phyloP scores from a whole-genome alignment of 179 eudicot species.

The Silene coronaria region DNA sequence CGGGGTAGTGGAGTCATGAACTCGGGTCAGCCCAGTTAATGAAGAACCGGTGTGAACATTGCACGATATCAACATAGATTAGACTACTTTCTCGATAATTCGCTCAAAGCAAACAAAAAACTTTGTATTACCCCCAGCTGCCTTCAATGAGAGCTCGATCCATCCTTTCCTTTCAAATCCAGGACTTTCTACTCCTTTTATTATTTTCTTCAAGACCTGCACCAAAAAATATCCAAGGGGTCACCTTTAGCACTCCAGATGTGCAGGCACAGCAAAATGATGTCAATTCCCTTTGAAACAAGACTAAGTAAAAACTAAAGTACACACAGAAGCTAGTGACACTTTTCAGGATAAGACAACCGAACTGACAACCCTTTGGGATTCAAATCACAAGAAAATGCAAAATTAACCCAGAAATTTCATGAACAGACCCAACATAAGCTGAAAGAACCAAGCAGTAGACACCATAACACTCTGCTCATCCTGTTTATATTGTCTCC shows the following conservation, averaged over 20 bases:
- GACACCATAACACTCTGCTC: too few relatives aligned
- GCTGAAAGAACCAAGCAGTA: background rate
- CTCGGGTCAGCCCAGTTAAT: background rate
- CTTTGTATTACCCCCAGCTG: slow-evolving; percentile 83
- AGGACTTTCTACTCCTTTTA: slow-evolving; percentile 56
- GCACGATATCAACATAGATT: slow-evolving; percentile 1
- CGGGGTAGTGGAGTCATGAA: too few relatives aligned
- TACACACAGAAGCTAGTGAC: too few relatives aligned
- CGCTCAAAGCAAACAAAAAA: slow-evolving; percentile 69
- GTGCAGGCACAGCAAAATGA: too few relatives aligned
- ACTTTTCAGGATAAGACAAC: too few relatives aligned
- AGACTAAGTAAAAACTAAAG: too few relatives aligned
- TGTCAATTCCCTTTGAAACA: too few relatives aligned
- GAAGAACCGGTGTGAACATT: too few relatives aligned
- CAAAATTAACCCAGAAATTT: background rate
- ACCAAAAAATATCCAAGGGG: background rate
- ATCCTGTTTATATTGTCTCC: too few relatives aligned
- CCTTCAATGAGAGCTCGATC: slow-evolving; percentile 92
- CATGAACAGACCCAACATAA: background rate
- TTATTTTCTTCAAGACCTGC: slow-evolving; percentile 76
- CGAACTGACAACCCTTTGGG: too few relatives aligned
- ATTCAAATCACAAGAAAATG: too few relatives aligned
- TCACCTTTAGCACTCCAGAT: background rate
- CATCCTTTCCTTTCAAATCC: slow-evolving; percentile 75
- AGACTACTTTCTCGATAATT: slow-evolving; percentile 15